A percentile compares a stretch with the other conserved stretches of the same genome.
Evolutionary conservation across 805 yeast genomes (phyloP).

Genomic region (Lachancea lanzarotensis): DNA sequence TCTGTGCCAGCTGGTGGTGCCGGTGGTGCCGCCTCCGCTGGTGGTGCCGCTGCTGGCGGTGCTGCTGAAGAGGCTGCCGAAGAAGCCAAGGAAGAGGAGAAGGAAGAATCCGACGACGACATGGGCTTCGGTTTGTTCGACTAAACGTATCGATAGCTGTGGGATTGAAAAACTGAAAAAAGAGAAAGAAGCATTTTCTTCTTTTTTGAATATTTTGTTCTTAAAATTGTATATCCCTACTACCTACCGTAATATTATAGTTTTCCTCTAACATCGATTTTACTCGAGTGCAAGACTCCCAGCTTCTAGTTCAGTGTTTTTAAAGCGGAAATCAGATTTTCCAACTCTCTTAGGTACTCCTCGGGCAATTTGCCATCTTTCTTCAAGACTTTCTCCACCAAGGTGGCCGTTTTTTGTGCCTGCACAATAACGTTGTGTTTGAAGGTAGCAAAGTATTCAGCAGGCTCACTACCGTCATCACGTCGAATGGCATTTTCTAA

Average conservation of each 20-base stretch:
- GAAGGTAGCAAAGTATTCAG: slow-evolving; percentile 1
- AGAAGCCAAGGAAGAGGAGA: slow-evolving; percentile 48
- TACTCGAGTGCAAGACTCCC: neutral
- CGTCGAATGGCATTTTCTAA: neutral
- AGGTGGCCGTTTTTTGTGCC: slow-evolving; percentile 2
- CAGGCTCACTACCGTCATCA: neutral
- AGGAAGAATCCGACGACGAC: slow-evolving; percentile 51
- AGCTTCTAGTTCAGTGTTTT: neutral
- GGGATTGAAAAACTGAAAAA: too few species aligned
- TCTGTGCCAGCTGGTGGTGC: slow-evolving; percentile 81
- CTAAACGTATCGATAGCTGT: slow-evolving; percentile 28
- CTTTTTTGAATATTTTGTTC: too few species aligned
- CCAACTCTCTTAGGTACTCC: neutral
- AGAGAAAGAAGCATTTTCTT: too few species aligned
- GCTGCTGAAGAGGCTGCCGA: slow-evolving; percentile 52
- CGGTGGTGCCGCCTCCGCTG: slow-evolving; percentile 55
- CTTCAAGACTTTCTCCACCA: slow-evolving; percentile 4
- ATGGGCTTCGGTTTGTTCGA: slow-evolving; percentile 79
- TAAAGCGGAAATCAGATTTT: neutral
- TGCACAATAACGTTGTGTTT: neutral
- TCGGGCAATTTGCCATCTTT: neutral
- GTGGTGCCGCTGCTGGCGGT: slow-evolving; percentile 49
- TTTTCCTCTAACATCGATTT: slow-evolving; percentile 3
- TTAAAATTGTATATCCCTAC: neutral
- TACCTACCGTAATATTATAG: neutral